phyloP scores from a whole-genome alignment of 768 basidiomycete species.

The Pleurotus platypus region DNA sequence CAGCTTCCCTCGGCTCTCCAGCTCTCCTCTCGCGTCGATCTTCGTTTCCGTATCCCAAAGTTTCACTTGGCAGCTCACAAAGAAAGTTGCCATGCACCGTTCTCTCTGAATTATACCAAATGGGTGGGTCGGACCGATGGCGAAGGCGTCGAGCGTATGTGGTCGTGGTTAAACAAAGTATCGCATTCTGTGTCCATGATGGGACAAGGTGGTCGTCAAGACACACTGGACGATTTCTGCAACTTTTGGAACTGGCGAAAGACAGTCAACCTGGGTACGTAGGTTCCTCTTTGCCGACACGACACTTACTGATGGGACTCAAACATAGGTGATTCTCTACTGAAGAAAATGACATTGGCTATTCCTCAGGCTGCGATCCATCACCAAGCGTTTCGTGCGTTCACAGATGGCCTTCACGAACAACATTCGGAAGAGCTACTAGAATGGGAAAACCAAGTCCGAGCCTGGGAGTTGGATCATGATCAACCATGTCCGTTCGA shows the following conservation, averaged over 20 bases:
- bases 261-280: slow-evolving; percentile 13
- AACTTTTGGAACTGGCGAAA: slow-evolving; percentile 20
- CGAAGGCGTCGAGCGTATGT: slow-evolving; percentile 25
- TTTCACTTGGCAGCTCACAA: slow-evolving; percentile 20
- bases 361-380: slow-evolving; percentile 15
- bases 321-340: slow-evolving; percentile 10
- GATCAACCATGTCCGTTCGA: background rate
- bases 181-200: slow-evolving; percentile 15
- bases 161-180: slow-evolving; percentile 9
- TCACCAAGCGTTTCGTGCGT: slow-evolving; percentile 7
- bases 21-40: background rate
- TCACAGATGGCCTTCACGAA: slow-evolving; percentile 12
- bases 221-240: slow-evolving; percentile 22
- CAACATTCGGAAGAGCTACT: slow-evolving; percentile 10
- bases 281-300: background rate
- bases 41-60: slow-evolving; percentile 16
- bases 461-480: slow-evolving; percentile 13
- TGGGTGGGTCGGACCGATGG: slow-evolving; percentile 27
- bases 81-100: slow-evolving; percentile 15
- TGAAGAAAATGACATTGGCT: slow-evolving; percentile 9
- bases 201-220: slow-evolving; percentile 16
- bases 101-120: slow-evolving; percentile 24
- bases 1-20: slow-evolving; percentile 2
- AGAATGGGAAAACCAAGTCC: slow-evolving; percentile 12
- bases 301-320: background rate